Evolutionary conservation across 139 green algal species (phyloP), one percentile per base, ranked within the genome.

Genomic region (Chlamydomonas eustigma): DNA sequence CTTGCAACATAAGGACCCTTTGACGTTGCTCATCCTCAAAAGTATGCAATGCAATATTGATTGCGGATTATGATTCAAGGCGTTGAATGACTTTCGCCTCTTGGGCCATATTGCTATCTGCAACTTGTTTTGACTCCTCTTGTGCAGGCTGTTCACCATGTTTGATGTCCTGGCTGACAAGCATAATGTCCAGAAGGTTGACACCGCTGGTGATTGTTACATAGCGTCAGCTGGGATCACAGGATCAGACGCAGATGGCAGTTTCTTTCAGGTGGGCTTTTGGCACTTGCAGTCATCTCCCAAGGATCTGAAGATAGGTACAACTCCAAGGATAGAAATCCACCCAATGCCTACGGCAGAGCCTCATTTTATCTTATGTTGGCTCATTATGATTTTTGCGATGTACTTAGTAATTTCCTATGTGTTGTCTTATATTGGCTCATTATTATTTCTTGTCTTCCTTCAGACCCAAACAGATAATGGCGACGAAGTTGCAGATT

Each of bases 141-240:
- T 58, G 44, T 58, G 44, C 18, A 58, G 44, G 44, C 44, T 70
- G 63, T 70, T 70, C 63, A 37, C 63, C 63, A 37, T 70, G n/a
- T 50, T 44, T 18, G 65, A 73, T 34, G 3, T 38, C 30, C 65
- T 73, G 34, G 65, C 31, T 5, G 65, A 73, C 65, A 39, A 73
- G 3, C n/a, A 73, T 18, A 34, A 31, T 18, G 52, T 75, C 30
- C 30, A 75, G 34, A 75, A 78, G 71, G 71, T 82, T 22, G 77
- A 82, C 24, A 82, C 71, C 22, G 77, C 71, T 18, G 77, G 77
- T 2, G 77, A 82, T 8, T 82, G 71, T 64, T 82, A 82, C 71
- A 82, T 82, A 24, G 77, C 76, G 63, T 38, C 51, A 0, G 71
- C 28, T 8, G 77, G 77, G 1, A 33, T 78, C 1, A 67, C 76